phyloP scores from a whole-genome alignment of 1,284 basidiomycete species.

The Pterulicium gracile region DNA sequence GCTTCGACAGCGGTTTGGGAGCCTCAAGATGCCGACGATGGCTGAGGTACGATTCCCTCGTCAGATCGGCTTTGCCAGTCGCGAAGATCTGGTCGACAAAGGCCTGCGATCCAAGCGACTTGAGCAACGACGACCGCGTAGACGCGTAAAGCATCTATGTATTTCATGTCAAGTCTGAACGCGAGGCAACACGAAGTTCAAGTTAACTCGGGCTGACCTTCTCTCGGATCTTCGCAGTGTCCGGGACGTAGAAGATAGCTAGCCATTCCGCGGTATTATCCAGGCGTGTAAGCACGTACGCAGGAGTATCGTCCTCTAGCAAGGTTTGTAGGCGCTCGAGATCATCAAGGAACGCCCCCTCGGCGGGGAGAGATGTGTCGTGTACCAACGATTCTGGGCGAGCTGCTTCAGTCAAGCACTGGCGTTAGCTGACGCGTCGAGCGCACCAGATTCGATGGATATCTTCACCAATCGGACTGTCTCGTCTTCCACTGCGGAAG shows the following conservation, averaged over 20 bases:
- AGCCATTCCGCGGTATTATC: conserved; percentile 59
- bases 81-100: conserved; percentile 79
- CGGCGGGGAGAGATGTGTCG: conserved; percentile 34
- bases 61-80: conserved; percentile 61
- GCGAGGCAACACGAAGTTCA: not conserved
- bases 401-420: not conserved
- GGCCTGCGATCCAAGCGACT: conserved; percentile 63
- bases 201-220: conserved; percentile 36
- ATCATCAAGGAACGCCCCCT: conserved; percentile 47
- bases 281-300: conserved; percentile 61
- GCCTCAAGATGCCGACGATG: conserved; percentile 67
- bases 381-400: conserved; percentile 56
- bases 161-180: conserved; percentile 3
- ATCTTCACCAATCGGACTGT: conserved; percentile 63
- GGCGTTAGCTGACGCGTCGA: not conserved
- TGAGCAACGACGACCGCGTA: conserved; percentile 62
- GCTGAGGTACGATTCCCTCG: conserved; percentile 57
- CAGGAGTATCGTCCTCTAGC: conserved; percentile 49
- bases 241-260: conserved; percentile 66
- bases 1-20: conserved; percentile 69
- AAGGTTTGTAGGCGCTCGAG: conserved; percentile 43
- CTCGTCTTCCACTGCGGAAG: conserved; percentile 39
- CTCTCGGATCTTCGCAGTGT: conserved; percentile 61
- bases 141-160: conserved; percentile 91
- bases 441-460: not conserved